Evolutionary conservation across 495 filamentous ascomycete genomes (phyloP).

Genomic region (Neurospora intermedia): DNA sequence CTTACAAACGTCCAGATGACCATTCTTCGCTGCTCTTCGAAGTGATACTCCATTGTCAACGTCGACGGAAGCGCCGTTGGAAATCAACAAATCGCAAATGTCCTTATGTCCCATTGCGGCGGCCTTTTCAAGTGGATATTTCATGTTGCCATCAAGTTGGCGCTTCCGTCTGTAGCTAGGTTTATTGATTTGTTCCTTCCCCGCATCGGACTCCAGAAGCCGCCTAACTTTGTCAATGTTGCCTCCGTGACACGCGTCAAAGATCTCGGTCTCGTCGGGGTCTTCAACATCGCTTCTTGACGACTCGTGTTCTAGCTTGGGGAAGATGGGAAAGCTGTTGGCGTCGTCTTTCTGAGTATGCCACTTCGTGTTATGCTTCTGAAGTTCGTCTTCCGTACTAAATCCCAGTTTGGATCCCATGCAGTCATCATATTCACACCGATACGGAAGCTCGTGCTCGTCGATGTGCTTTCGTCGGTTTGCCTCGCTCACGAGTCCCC

Average conservation of each 20-base stretch:
- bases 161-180: too few species aligned
- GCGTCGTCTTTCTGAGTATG: neutral
- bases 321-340: neutral
- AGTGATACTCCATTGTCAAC: fast-evolving
- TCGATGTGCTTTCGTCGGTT: neutral
- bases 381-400: neutral
- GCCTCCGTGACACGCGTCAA: too few species aligned
- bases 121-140: neutral
- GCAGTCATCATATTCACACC: neutral
- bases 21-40: too few species aligned
- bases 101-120: neutral
- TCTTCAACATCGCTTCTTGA: too few species aligned
- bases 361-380: neutral
- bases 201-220: neutral
- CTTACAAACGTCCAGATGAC: too few species aligned
- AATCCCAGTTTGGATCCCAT: neutral
- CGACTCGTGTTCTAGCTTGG: neutral
- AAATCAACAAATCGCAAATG: neutral
- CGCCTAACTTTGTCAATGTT: neutral
- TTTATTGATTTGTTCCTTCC: neutral
- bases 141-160: too few species aligned
- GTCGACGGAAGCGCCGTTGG: neutral
- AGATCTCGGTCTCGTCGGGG: too few species aligned
- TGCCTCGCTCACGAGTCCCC: neutral
- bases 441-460: neutral